Evolutionary conservation across 2,329 filamentous ascomycete species (phyloP).

Genomic region (Thelonectria rubi): DNA sequence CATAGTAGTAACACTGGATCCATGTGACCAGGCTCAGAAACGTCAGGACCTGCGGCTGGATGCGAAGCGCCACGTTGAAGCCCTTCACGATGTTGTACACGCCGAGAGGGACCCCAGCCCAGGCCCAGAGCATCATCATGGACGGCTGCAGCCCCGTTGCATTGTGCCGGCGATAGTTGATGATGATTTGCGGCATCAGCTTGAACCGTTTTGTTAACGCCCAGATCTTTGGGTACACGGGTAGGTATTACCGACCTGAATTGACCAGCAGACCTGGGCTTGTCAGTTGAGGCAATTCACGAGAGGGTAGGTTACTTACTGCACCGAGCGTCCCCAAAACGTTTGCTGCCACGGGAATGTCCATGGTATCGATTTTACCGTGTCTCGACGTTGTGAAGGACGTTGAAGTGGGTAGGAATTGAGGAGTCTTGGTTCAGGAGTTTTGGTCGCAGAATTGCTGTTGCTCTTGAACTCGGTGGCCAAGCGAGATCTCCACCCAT

Average conservation of each 20-base stretch:
- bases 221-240: too few relatives aligned
- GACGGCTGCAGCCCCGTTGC: constrained; percentile 71
- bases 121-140: constrained; percentile 78
- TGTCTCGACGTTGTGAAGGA: not conserved
- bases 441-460: not conserved
- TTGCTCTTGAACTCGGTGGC: not conserved
- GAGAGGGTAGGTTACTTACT: not conserved
- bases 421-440: not conserved
- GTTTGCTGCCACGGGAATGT: constrained; percentile 14
- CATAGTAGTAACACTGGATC: constrained; percentile 56
- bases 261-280: constrained; percentile 16
- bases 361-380: not conserved
- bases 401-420: not conserved
- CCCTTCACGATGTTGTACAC: constrained; percentile 55
- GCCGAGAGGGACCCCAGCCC: constrained; percentile 73
- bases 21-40: constrained; percentile 54
- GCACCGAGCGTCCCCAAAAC: constrained; percentile 19
- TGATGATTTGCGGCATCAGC: constrained; percentile 74
- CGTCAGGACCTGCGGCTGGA: constrained; percentile 56
- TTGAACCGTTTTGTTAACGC: constrained; percentile 43
- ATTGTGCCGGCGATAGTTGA: constrained; percentile 73
- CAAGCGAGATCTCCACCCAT: not conserved
- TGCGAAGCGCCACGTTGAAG: constrained; percentile 53
- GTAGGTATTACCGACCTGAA: constrained; percentile 5
- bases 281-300: constrained; percentile 15